Conservation (phyloP, 2,329 filamentous ascomycete species). For the Tolypocladium inflatum region DNA sequence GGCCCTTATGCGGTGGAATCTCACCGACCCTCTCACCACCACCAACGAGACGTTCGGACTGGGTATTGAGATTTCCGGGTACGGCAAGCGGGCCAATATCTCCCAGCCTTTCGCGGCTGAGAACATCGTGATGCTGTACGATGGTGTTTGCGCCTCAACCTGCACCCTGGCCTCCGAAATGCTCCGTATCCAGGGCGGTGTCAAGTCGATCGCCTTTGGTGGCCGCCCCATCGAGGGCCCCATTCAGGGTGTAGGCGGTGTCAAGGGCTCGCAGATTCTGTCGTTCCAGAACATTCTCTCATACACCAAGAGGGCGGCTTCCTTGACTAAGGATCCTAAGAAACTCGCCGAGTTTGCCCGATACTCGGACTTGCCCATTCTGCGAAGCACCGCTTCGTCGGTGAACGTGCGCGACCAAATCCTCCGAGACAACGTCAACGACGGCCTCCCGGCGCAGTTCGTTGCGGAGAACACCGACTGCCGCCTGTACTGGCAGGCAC, state of each 20-base stretch:
- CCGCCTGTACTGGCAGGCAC: conserved; percentile 39
- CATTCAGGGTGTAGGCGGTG: conserved; percentile 45
- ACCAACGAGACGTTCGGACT: conserved; percentile 20
- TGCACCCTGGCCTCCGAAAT: conserved; percentile 49
- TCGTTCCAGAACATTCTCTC: conserved; percentile 18
- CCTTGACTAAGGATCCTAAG: conserved; percentile 14
- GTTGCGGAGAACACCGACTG: conserved; percentile 38
- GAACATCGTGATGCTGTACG: conserved; percentile 49
- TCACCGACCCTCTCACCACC: conserved; percentile 30
- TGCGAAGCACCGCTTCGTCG: conserved; percentile 20
- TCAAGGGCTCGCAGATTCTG: conserved; percentile 38
- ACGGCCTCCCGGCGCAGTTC: conserved; percentile 37
- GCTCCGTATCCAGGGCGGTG: conserved; percentile 38
- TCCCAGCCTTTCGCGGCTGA: conserved; percentile 45
- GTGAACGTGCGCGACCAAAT: conserved; percentile 32
- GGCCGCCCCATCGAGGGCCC: conserved; percentile 34
- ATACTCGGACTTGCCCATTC: conserved; percentile 21
- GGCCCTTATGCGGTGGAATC: conserved; percentile 40
- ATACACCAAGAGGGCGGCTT: conserved; percentile 10
- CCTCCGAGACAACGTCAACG: conserved; percentile 21
- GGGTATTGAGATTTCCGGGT: conserved; percentile 32
- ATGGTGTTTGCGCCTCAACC: conserved; percentile 49
- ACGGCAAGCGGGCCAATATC: conserved; percentile 24
- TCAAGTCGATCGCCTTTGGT: conserved; percentile 42
- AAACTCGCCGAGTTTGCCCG: conserved; percentile 18